Conservation (phyloP, 1,284 basidiomycete species). For the Cutaneotrichosporon cutaneum region DNA sequence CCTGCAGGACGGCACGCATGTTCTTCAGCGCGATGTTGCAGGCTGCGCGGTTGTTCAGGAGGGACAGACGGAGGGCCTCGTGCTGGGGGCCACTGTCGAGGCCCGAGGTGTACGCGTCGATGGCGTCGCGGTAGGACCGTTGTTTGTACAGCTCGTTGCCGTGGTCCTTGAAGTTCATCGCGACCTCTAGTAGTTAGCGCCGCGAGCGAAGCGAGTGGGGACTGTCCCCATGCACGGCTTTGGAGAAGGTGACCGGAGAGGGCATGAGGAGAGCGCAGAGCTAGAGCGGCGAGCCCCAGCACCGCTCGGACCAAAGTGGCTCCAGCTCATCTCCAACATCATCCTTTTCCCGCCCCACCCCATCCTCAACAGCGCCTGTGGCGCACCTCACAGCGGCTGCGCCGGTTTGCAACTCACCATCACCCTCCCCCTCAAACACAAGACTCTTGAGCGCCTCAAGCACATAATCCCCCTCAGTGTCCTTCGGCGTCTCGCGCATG, state of each 20-base stretch:
- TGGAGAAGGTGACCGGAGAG: too few relatives aligned
- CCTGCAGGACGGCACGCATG: slow-evolving; percentile 75
- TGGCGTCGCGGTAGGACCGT: slow-evolving; percentile 80
- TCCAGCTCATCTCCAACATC: too few relatives aligned
- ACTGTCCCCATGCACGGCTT: too few relatives aligned
- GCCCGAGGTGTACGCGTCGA: slow-evolving; percentile 86
- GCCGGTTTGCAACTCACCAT: slow-evolving; percentile 64
- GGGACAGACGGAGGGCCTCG: slow-evolving; percentile 61
- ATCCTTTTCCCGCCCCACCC: too few relatives aligned
- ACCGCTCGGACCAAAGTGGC: background rate
- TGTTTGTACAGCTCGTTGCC: slow-evolving; percentile 91
- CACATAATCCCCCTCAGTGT: slow-evolving; percentile 63
- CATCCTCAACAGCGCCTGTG: too few relatives aligned
- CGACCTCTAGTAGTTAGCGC: slow-evolving; percentile 66
- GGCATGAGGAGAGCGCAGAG: too few relatives aligned
- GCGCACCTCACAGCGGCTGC: background rate
- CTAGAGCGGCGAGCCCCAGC: background rate
- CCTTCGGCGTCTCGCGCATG: slow-evolving; percentile 80
- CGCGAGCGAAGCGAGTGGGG: background rate
- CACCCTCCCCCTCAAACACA: slow-evolving; percentile 83
- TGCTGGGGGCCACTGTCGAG: slow-evolving; percentile 78
- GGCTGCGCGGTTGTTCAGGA: slow-evolving; percentile 87
- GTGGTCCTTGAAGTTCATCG: slow-evolving; percentile 89
- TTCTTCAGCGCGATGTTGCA: slow-evolving; percentile 91
- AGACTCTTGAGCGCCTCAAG: slow-evolving; percentile 83